phyloP scores from a whole-genome alignment of 2,329 filamentous ascomycete species.

The Cladosporium sp. region DNA sequence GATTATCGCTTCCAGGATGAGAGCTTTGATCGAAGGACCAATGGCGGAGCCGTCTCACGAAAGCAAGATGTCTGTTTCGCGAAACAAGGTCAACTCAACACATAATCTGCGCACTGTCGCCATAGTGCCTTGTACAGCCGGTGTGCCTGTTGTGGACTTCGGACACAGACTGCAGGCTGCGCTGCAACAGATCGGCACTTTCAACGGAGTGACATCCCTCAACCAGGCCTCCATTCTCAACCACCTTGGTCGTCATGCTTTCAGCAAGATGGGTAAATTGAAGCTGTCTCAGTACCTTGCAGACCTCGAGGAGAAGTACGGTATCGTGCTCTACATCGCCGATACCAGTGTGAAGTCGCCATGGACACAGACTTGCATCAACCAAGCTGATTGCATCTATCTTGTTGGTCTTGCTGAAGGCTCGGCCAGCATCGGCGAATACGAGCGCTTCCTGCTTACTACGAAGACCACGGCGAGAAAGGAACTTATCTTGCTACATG shows the following conservation, averaged over 20 bases:
- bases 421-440: constrained; percentile 89
- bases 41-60: constrained; percentile 54
- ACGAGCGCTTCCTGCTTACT: constrained; percentile 91
- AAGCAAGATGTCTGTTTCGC: constrained; percentile 48
- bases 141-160: constrained; percentile 93
- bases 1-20: constrained; percentile 94
- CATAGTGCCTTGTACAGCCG: constrained; percentile 83
- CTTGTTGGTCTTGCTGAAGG: constrained; percentile 88
- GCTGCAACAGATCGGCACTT: constrained; percentile 81
- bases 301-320: constrained; percentile 95
- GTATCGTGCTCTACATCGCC: constrained; percentile 90
- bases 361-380: constrained; percentile 98
- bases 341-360: constrained; percentile 96
- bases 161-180: constrained; percentile 85
- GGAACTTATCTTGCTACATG: constrained; percentile 83
- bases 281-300: constrained; percentile 95
- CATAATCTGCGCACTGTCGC: constrained; percentile 92
- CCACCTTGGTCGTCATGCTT: constrained; percentile 92
- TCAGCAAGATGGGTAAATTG: constrained; percentile 95
- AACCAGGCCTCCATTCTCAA: constrained; percentile 94
- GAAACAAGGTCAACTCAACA: constrained; percentile 73
- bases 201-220: constrained; percentile 85
- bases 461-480: constrained; percentile 97
- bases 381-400: constrained; percentile 93
- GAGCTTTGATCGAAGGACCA: constrained; percentile 80